phyloP scores from a whole-genome alignment of 805 yeast species.

The Saccharomyces kudriavzevii region DNA sequence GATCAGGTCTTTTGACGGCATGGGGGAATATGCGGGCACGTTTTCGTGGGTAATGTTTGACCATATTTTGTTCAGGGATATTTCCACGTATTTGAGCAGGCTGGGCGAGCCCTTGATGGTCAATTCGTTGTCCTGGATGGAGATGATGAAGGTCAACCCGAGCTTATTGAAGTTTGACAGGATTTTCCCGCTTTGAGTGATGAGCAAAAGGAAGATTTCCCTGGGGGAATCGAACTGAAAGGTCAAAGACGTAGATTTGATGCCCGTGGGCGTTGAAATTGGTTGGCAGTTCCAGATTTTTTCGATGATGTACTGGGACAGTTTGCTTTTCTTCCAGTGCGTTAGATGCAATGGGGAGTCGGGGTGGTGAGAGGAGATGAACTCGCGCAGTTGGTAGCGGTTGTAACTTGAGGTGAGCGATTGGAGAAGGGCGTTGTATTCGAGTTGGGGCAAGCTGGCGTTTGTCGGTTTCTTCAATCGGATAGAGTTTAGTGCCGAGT shows the following conservation, averaged over 20 bases:
- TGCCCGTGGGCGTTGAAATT: neutral
- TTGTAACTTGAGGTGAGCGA: neutral
- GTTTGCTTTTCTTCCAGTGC: constrained; percentile 7
- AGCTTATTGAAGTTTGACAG: constrained; percentile 25
- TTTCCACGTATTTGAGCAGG: constrained; percentile 23
- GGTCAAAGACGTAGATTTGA: neutral
- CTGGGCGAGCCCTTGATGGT: neutral
- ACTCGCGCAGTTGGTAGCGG: neutral
- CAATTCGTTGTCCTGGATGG: neutral
- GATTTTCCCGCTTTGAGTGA: constrained; percentile 29
- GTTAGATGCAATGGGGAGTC: neutral
- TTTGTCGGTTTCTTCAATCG: neutral
- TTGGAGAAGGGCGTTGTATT: neutral
- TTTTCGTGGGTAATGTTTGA: constrained; percentile 18
- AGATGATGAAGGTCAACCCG: constrained; percentile 7
- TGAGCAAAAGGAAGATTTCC: constrained; percentile 10
- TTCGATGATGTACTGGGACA: constrained; percentile 11
- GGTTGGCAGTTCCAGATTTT: constrained; percentile 16
- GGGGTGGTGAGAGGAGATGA: neutral
- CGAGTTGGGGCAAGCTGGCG: neutral
- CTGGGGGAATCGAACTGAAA: neutral
- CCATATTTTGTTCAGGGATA: constrained; percentile 23
- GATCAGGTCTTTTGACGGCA: constrained; percentile 7
- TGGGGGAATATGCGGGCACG: constrained; percentile 5
- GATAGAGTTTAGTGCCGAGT: neutral